These are phyloP conservation scores for Talaromyces funiculosus DNA, from an alignment of 2,329 filamentous ascomycete species.

Conservation along the genomic window DNA sequence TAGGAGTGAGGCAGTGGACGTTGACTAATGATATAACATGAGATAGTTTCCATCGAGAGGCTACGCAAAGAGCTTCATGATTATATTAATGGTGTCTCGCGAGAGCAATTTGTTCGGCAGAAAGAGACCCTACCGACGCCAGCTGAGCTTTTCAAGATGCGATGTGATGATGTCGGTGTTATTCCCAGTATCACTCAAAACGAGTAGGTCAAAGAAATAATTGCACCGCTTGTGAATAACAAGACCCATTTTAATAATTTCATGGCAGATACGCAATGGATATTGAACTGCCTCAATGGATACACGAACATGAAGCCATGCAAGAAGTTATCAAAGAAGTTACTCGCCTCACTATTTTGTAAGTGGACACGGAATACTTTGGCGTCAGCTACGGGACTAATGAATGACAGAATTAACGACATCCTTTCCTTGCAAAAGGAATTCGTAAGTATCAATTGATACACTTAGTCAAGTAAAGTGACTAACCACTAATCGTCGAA, in stretches of 20 bases:
- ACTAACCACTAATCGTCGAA: neutral
- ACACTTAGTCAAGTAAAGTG: neutral
- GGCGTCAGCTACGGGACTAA: neutral
- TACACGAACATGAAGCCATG: conserved; percentile 2
- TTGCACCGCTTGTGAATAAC: neutral
- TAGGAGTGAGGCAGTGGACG: no score
- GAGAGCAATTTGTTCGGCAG: conserved; percentile 1
- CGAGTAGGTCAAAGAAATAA: neutral
- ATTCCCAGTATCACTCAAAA: conserved; percentile 5
- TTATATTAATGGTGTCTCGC: neutral
- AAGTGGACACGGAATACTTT: neutral
- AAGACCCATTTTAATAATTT: neutral
- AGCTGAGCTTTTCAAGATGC: conserved; percentile 2
- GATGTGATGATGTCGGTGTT: neutral
- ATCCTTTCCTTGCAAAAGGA: neutral
- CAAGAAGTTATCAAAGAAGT: neutral
- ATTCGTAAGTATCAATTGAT: neutral
- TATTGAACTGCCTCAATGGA: conserved; percentile 3
- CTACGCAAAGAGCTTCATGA: conserved; percentile 2
- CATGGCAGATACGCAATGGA: conserved; percentile 1
- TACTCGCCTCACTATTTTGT: neutral
- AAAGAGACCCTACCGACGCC: neutral
- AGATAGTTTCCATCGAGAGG: neutral
- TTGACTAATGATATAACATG: neutral
- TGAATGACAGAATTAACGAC: neutral